These are phyloP conservation scores for Moniliella sp. DNA, from an alignment of 1,284 basidiomycete species.

Conservation along the genomic window DNA sequence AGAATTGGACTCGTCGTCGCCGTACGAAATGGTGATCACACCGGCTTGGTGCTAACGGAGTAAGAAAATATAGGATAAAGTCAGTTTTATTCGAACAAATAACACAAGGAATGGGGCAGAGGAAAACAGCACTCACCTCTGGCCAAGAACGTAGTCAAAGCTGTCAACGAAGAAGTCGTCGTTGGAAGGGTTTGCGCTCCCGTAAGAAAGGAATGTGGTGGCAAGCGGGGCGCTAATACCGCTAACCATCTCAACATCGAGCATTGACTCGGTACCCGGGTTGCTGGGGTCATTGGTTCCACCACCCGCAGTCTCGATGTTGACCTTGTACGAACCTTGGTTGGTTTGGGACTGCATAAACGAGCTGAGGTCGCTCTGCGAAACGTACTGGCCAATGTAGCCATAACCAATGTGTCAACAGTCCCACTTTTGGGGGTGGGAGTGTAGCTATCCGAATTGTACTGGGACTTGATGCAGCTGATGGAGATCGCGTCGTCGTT, in stretches of 20 bases:
- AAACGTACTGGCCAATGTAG: slow-evolving; percentile 4
- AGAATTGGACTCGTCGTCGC: slow-evolving; percentile 2
- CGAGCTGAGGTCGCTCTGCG: slow-evolving; percentile 2
- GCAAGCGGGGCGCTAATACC: slow-evolving; percentile 3
- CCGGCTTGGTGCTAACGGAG: background rate
- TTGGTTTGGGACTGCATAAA: slow-evolving; percentile 1
- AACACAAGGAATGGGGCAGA: no score
- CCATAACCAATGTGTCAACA: slow-evolving; percentile 5
- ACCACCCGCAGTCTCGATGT: slow-evolving; percentile 1
- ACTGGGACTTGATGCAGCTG: no score
- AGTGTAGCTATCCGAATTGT: no score
- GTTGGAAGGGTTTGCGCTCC: slow-evolving; percentile 1
- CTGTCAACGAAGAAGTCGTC: slow-evolving; percentile 5
- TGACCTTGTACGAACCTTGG: background rate
- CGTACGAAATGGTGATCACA: slow-evolving; percentile 5
- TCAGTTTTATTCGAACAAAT: no score
- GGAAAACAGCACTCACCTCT: background rate
- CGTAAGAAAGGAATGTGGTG: slow-evolving; percentile 4
- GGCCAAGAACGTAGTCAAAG: slow-evolving; percentile 1
- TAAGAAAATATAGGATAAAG: no score
- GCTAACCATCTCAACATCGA: slow-evolving; percentile 5
- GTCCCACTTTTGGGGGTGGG: no score
- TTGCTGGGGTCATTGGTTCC: slow-evolving; percentile 3
- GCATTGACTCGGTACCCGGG: slow-evolving; percentile 1
- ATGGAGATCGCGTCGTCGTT: no score